A percentile compares a stretch with the other conserved stretches of the same genome.
Conservation (phyloP, 495 filamentous ascomycete genomes). For the Peziza echinospora region DNA sequence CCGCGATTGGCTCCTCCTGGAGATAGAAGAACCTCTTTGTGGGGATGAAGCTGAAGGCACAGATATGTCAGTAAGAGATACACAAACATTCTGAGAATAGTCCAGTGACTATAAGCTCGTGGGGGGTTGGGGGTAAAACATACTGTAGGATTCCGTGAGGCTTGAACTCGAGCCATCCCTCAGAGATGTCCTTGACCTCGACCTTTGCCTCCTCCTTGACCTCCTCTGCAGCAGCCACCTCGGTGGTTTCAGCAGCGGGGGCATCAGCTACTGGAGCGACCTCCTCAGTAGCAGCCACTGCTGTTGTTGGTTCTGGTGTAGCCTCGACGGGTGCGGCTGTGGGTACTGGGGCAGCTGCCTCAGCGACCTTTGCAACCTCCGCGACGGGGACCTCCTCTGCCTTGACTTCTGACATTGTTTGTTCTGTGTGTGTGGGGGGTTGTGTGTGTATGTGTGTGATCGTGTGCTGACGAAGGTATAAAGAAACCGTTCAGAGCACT, state of each 20-base stretch:
- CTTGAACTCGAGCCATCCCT: slow-evolving; percentile 72
- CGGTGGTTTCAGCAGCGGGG: slow-evolving; percentile 28
- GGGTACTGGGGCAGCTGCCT: background rate
- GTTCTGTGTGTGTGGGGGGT: background rate
- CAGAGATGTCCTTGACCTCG: slow-evolving; percentile 38
- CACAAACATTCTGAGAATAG: background rate
- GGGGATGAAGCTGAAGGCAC: slow-evolving; percentile 13
- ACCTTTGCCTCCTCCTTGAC: slow-evolving; percentile 23
- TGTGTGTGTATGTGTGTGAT: background rate
- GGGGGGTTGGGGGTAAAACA: slow-evolving; percentile 20
- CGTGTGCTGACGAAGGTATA: background rate
- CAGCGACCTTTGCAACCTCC: slow-evolving; percentile 22
- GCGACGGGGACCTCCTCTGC: slow-evolving; percentile 27
- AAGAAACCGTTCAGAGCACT: background rate
- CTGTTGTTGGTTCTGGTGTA: slow-evolving; percentile 21
- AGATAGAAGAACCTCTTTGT: slow-evolving; percentile 84
- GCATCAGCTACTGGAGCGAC: slow-evolving; percentile 23
- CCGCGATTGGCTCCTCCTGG: slow-evolving; percentile 54
- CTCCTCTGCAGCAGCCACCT: slow-evolving; percentile 26
- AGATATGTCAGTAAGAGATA: no score
- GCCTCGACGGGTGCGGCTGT: slow-evolving; percentile 28
- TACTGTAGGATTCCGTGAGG: slow-evolving; percentile 80
- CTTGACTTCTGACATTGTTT: slow-evolving; percentile 19
- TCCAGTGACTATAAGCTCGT: background rate
- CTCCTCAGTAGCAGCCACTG: slow-evolving; percentile 26